Percentiles rank a stretch among this genome's conserved stretches.
Conservation (phyloP, 1,139 yeast genomes). For the Candida smagusa region DNA sequence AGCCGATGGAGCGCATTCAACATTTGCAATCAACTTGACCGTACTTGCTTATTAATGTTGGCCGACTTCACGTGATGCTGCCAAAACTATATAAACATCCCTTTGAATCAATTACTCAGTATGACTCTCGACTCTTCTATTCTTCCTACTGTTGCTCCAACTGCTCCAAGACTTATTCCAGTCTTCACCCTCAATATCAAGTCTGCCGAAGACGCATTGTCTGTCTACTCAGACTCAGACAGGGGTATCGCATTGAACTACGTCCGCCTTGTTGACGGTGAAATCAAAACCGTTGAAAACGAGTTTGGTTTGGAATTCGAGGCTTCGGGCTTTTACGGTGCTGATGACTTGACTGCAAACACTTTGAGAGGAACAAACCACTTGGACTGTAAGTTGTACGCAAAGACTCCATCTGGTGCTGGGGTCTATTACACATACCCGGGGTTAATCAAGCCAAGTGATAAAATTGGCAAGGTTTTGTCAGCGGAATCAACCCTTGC, state of each 20-base stretch:
- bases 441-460: conserved; percentile 42
- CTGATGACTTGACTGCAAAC: conserved; percentile 44
- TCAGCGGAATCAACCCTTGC: conserved; percentile 23
- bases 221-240: conserved; percentile 16
- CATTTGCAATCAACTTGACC: too few relatives aligned
- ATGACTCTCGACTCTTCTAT: conserved; percentile 8
- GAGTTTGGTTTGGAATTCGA: conserved; percentile 29
- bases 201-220: conserved; percentile 15
- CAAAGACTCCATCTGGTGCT: conserved; percentile 36
- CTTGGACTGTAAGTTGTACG: conserved; percentile 50
- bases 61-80: too few relatives aligned
- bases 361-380: conserved; percentile 25
- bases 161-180: conserved; percentile 25
- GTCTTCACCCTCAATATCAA: conserved; percentile 29
- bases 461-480: conserved; percentile 32
- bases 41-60: too few relatives aligned
- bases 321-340: conserved; percentile 29
- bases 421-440: conserved; percentile 42
- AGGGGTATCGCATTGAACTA: conserved; percentile 17
- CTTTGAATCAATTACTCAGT: neutral
- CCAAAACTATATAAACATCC: too few relatives aligned
- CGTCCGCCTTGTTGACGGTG: conserved; percentile 26
- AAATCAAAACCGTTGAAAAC: conserved; percentile 27
- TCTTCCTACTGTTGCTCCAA: conserved; percentile 14
- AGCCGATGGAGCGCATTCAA: too few relatives aligned